Evolutionary conservation across 108 stramenopile genomes (phyloP), one percentile per base, ranked within the genome.

Genomic region (Epithemia pelagica): DNA sequence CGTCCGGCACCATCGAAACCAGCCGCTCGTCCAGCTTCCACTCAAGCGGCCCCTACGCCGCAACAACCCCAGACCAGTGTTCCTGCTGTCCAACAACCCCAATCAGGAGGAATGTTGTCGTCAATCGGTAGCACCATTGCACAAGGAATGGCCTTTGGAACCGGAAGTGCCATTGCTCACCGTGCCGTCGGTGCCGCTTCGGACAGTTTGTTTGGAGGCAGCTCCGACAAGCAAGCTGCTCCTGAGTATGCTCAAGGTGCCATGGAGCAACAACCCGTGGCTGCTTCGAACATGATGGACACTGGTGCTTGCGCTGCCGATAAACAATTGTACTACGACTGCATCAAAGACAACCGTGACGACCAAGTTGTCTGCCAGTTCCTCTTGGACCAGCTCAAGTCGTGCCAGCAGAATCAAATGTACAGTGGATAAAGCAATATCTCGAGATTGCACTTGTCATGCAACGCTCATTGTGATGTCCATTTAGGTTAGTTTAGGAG

Each of bases 101-200:
- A 53, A 7, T 60, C 61, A 0, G 80, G 92, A 22, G 97, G 97
- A 31, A 96, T 98, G 92, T 78, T 98, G 24, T 75, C 89, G n/a
- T 95, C 95, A 28, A 95, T 97, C 71, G 95, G 91, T 51, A 90
- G 90, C 52, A 95, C 95, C 58, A 96, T 98, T 79, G 92, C 88
- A 21, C 97, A 98, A 77, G 97, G 97, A 54, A 96, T 97, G 89
- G 96, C 96, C 20, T 98, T 98, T 73, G 97, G 97, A 62, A 96
- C 93, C 56, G 97, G 97, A 57, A 89, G 87, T 2, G 95, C 96
- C 57, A 90, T 98, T 72, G 97, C 96, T 46, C 97, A 98, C 65
- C 91, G 94, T 53, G 93, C 90, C 30, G 93, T 95, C 3, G 93
- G 93, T 61, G 89, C 90, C 8, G 90, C 73, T 10, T 90, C 86